Base-by-base conservation (phyloP, 352 stramenopile genomes). In the Phytopythium vexans region DNA sequence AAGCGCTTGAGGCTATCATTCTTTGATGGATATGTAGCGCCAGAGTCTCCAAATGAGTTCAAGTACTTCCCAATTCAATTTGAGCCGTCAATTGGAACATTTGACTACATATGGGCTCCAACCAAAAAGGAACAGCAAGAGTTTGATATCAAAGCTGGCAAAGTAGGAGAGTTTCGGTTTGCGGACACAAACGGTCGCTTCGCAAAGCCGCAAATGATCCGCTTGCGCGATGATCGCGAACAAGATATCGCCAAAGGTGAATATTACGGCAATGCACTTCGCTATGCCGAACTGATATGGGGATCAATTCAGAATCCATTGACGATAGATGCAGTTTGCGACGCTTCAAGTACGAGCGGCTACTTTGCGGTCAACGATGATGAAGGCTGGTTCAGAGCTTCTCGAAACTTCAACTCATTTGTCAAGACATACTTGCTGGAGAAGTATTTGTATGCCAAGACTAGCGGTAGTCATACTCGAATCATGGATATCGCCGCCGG, bases 51-150 rank as follows among this genome's bases (percentile, higher is more conserved):
- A n/a, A n/a, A n/a, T 46, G 7, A 6, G 7, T 15, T 7, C 12
- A 7, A 46, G 41, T 46, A 46, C 41, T 46, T 46, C 12, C 41
- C 41, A 14, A 46, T 46, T 46, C 41, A 46, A 16, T 46, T 46
- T 46, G 41, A 46, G 12, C 6, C 41, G 8, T 46, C 8, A 32
- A 16, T 32, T 46, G 41, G 14, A 7, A 14, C 7, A 15, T 46
- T 46, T 46, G 41, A 46, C 8, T 16, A 7, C 7, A 16, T 46
- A 6, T 46, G 41, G 41, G 31, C 41, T 6, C 41, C 41, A 14
- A 16, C 6, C 14, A 15, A 6, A 46, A 16, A 7, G 6, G 41
- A 46, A 8, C 8, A 16, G 41, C 14, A 46, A 15, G 14, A 32
- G 14, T 46, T 14, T 16, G 14, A 6, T 15, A 15, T 8, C 8